Evolutionary conservation across 768 basidiomycete genomes (phyloP).

Genomic region (Austroboletus eburneus): DNA sequence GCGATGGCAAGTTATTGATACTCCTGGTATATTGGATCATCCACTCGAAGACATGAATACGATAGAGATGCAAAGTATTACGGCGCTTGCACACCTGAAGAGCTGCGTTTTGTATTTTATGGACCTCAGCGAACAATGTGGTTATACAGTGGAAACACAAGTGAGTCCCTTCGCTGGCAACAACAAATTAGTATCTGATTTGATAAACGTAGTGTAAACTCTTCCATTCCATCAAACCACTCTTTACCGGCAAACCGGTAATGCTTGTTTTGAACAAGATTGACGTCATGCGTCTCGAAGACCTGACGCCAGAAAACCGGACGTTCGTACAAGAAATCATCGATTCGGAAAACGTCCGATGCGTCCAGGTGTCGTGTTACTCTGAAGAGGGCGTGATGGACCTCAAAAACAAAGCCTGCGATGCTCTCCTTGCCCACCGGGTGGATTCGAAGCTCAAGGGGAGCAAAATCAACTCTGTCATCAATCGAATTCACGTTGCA

Average conservation of each 20-base stretch:
- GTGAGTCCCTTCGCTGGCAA: conserved; percentile 41
- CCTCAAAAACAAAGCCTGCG: conserved; percentile 93
- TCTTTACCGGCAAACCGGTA: conserved; percentile 91
- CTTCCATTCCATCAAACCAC: conserved; percentile 98
- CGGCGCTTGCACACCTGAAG: conserved; percentile 94
- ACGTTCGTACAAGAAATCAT: conserved; percentile 87
- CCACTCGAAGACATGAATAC: conserved; percentile 99
- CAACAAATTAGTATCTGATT: neutral
- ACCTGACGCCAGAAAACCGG: conserved; percentile 71
- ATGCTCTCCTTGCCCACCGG: conserved; percentile 89
- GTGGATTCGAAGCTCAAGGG: conserved; percentile 95
- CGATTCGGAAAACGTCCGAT: conserved; percentile 61
- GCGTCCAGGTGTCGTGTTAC: conserved; percentile 87
- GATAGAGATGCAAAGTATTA: conserved; percentile 99
- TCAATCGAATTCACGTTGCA: conserved; percentile 95
- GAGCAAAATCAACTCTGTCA: conserved; percentile 84
- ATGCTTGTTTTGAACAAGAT: conserved; percentile 98
- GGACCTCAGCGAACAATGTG: conserved; percentile 98
- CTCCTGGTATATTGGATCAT: conserved; percentile 96
- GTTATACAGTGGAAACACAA: conserved; percentile 95
- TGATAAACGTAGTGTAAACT: conserved; percentile 73
- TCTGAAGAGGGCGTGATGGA: conserved; percentile 98
- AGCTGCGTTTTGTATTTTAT: conserved; percentile 96
- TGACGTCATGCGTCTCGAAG: conserved; percentile 85
- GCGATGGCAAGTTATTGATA: conserved; percentile 99